Conservation (phyloP, 345 rosid genomes). For the Rhizophora mangle region DNA sequence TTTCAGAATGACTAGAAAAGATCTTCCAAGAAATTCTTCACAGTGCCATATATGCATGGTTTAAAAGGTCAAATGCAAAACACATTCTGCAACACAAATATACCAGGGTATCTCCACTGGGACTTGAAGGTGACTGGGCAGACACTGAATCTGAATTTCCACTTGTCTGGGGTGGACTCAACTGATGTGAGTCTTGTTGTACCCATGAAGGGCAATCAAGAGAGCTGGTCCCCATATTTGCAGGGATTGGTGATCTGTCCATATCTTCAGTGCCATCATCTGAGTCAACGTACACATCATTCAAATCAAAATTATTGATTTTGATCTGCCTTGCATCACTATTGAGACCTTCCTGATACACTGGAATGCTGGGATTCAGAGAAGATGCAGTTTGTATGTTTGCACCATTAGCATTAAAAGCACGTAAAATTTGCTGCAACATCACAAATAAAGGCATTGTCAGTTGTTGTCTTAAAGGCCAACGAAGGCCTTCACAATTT, state of each 20-base stretch:
- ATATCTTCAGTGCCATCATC: slow-evolving; percentile 76
- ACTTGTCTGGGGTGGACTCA: slow-evolving; percentile 96
- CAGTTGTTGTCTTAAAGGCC: slow-evolving; percentile 39
- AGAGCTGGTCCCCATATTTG: slow-evolving; percentile 56
- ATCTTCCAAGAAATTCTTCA: not conserved
- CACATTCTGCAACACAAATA: not conserved
- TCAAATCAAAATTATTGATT: slow-evolving; percentile 88
- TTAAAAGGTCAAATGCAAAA: not conserved
- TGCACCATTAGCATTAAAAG: slow-evolving; percentile 30
- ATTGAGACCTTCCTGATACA: slow-evolving; percentile 39
- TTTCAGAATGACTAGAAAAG: not conserved
- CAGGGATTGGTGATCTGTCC: slow-evolving; percentile 65
- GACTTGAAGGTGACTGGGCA: slow-evolving; percentile 94
- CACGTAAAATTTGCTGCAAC: slow-evolving; percentile 37
- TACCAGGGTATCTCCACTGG: slow-evolving; percentile 90
- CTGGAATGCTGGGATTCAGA: slow-evolving; percentile 23
- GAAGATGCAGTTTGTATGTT: slow-evolving; percentile 19
- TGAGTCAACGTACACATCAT: slow-evolving; percentile 75
- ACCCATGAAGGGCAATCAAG: slow-evolving; percentile 85
- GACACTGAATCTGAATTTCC: slow-evolving; percentile 96
- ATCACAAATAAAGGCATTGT: slow-evolving; percentile 36
- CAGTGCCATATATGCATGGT: not conserved
- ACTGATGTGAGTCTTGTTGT: slow-evolving; percentile 74
- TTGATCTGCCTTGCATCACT: slow-evolving; percentile 46
- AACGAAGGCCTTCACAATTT: slow-evolving; percentile 44